Percentiles rank a stretch among this genome's conserved stretches.
phyloP scores from a whole-genome alignment of 192 early-diverging fungal species.

The Podila minutissima region DNA sequence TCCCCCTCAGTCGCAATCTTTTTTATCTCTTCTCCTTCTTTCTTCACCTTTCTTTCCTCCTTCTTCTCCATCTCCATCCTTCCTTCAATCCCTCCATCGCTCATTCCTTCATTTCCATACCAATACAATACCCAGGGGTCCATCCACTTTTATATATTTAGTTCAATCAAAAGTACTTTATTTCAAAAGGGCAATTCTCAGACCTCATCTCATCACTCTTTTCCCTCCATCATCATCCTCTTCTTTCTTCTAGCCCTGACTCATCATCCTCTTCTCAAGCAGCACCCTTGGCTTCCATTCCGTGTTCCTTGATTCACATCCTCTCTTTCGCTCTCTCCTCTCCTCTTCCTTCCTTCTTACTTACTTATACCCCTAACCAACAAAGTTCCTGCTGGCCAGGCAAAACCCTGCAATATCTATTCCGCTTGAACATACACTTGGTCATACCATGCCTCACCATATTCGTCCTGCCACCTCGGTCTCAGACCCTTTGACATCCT shows the following conservation, averaged over 20 bases:
- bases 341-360: not conserved
- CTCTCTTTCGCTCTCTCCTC: too few relatives aligned
- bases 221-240: slow-evolving; percentile 4
- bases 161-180: not conserved
- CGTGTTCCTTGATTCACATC: not conserved
- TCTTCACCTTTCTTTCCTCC: not conserved
- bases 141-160: not conserved
- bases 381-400: slow-evolving; percentile 2
- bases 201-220: not conserved
- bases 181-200: not conserved
- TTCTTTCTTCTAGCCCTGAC: not conserved
- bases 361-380: not conserved
- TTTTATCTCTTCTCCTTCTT: not conserved
- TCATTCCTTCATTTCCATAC: not conserved
- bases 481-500: not conserved
- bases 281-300: not conserved
- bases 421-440: not conserved
- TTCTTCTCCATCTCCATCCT: not conserved
- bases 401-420: not conserved
- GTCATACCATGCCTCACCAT: not conserved
- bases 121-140: not conserved
- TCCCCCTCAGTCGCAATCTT: not conserved
- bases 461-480: not conserved
- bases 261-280: not conserved
- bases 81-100: not conserved